Base-by-base conservation (phyloP, 257 asterid species). In the Verbascum thapsus region DNA sequence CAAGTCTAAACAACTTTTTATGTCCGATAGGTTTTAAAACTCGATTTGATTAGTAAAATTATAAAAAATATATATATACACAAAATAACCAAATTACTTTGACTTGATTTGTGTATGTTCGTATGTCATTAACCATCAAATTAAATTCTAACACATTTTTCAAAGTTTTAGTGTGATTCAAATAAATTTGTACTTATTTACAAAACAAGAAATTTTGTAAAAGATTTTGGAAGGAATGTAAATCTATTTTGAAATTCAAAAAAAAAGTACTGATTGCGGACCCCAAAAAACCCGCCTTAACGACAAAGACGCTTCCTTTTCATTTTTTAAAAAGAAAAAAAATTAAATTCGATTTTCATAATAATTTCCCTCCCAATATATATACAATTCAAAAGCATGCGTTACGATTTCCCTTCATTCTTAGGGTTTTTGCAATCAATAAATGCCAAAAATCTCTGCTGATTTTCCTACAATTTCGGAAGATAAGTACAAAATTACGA, bases 221-320 rank as follows among this genome's bases (percentile, higher is more conserved):
- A n/a, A n/a, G n/a, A n/a, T n/a, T n/a, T n/a, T n/a, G 26, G 15
- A 19, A 42, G 1, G 9, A 13, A 19, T 37, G 53, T 49, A 32
- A 49, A 67, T 75, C 58, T 13, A 62, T 52, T 72, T 77, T 72
- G 74, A 75, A 77, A 70, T 72, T 83, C 66, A 57, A 82, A 78
- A 76, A 39, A 19, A 26, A 26, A 26, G 37, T 45, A 43, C 34
- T 55, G 66, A 15, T 22, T 13, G 66, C 42, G 56, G 61, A 42
- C 32, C 73, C 79, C 82, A 17, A 63, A 13, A 12, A 19, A n/a
- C 32, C 38, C 8, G 15, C 3, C 48, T 18, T 40, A 42, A 56
- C 67, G 63, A 57, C 50, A 39, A 58, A 12, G 23, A 7, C 49
- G 54, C 23, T 54, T 58, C 43, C 43, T 48, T 26, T 35, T 16